Evolutionary conservation across 129 eudicot genomes (phyloP), one percentile per base, ranked within the genome.

Genomic region (Ambrosia artemisiifolia): DNA sequence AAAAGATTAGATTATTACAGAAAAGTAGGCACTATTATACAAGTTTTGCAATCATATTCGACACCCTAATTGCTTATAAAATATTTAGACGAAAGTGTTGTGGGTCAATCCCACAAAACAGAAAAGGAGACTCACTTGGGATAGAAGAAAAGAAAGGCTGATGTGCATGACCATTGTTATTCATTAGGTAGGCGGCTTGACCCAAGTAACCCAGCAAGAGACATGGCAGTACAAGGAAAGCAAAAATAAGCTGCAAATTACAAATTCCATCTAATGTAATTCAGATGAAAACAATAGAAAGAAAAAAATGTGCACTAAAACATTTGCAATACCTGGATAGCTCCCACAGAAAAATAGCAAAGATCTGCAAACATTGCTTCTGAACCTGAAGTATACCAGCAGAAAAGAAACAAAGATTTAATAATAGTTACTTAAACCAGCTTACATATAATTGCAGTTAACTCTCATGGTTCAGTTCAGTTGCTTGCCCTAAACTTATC

Each of bases 301-400:
- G 49, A 20, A 46, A 48, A 70, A 69, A 66, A 19, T 2, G 38
- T 55, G 55, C 47, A 56, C 11, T 16, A 7, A 65, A 51, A 36
- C 30, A 72, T 33, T 56, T 42, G 63, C 69, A 63, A 69, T 84
- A 88, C 98, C 96, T 94, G 98, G 73, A 94, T 87, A 53, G 98
- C 92, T 83, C 89, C 81, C 66, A 90, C 97, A 72, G 98, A 90
- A 81, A 94, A 94, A 79, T 94, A 88, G 81, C 96, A 90, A 73
- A 94, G 96, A 86, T 94, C 98, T 51, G 96, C 98, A 76, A 94
- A 94, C 97, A 94, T 94, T 53, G 98, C 98, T 83, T 94, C 98
- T 72, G 98, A 87, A 76, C 98, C 98, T 94, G 87, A 71, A 81
- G 67, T 61, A 71, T 10, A 68, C 38, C 68, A 61, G 61, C 65